Conservation (phyloP, 306 rosid genomes). For the Quercus engelmannii region DNA sequence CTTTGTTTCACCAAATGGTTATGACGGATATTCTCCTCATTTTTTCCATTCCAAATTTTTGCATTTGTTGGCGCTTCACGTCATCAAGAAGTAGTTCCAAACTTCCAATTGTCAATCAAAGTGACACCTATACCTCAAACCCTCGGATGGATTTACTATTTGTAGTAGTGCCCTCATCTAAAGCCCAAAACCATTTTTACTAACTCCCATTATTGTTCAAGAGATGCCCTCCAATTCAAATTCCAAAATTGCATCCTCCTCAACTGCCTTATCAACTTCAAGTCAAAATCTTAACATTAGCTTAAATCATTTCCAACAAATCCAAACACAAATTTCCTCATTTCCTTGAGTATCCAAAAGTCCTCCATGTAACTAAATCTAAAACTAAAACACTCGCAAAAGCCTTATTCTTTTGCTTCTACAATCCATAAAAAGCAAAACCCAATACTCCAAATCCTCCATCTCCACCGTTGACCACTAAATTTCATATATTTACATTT, state of each 20-base stretch:
- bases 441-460: not conserved
- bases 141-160: not conserved
- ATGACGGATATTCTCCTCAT: not conserved
- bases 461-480: not conserved
- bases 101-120: not conserved
- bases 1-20: not conserved
- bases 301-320: not conserved
- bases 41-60: not conserved
- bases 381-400: not conserved
- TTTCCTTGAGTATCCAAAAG: not conserved
- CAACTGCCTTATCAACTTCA: not conserved
- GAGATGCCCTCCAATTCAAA: not conserved
- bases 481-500: not conserved
- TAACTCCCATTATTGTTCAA: not conserved
- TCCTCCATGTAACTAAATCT: not conserved
- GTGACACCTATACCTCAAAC: not conserved
- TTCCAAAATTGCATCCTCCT: slow-evolving; percentile 6
- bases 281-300: not conserved
- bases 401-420: not conserved
- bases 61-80: not conserved
- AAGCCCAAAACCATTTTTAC: not conserved
- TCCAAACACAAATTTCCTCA: not conserved
- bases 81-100: not conserved
- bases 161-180: not conserved
- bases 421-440: not conserved